phyloP scores from a whole-genome alignment of 1,284 basidiomycete genomes.

The Sanghuangporus weigelae region DNA sequence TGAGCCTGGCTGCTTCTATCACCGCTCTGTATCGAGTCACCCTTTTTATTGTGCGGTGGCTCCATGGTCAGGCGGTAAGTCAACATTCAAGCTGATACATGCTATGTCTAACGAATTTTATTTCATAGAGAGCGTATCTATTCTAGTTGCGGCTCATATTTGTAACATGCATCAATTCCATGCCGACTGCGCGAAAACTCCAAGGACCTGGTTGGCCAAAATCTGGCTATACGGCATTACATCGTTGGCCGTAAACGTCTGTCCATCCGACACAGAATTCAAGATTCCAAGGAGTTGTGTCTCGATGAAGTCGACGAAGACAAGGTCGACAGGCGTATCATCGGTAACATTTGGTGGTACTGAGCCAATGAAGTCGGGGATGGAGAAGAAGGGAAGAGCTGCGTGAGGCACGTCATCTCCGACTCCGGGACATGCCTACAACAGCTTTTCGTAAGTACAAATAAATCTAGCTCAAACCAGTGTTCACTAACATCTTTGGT shows the following conservation, averaged over 20 bases:
- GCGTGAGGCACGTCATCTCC: conserved; percentile 65
- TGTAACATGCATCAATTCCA: conserved; percentile 37
- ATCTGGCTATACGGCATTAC: conserved; percentile 47
- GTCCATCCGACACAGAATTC: conserved; percentile 32
- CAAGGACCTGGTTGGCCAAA: conserved; percentile 46
- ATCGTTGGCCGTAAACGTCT: conserved; percentile 43
- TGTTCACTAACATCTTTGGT: conserved; percentile 52
- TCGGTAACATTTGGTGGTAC: conserved; percentile 43
- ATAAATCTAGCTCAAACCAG: too few relatives aligned
- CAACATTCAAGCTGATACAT: too few relatives aligned
- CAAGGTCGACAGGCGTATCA: conserved; percentile 49
- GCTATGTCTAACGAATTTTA: too few relatives aligned
- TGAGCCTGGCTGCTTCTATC: too few relatives aligned
- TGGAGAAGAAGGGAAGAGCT: conserved; percentile 48
- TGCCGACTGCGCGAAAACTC: conserved; percentile 51
- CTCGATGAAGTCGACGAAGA: conserved; percentile 67
- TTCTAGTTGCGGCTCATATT: too few relatives aligned
- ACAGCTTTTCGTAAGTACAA: too few relatives aligned
- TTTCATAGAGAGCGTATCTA: too few relatives aligned
- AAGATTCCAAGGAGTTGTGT: conserved; percentile 45
- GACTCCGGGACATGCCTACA: conserved; percentile 40
- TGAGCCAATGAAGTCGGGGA: conserved; percentile 58
- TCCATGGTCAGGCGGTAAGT: too few relatives aligned
- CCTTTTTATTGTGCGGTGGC: too few relatives aligned
- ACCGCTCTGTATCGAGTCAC: too few relatives aligned